Conservation (phyloP, 2,329 filamentous ascomycete species). For the Cryoendolithus antarcticus region DNA sequence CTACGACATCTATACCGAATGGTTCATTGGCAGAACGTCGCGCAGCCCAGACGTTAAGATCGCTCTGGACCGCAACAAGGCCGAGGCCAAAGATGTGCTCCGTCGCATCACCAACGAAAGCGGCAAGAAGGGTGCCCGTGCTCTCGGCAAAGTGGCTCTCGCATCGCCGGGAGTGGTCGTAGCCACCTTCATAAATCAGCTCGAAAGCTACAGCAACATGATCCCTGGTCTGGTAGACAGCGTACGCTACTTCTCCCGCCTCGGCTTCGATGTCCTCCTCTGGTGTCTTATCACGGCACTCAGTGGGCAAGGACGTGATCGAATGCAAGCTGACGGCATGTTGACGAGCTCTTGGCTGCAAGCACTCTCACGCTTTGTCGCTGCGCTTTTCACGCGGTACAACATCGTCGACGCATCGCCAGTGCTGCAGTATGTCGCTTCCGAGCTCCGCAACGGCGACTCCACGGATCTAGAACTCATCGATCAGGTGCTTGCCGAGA, state of each 20-base stretch:
- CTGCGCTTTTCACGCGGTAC: constrained; percentile 79
- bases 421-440: constrained; percentile 77
- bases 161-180: constrained; percentile 87
- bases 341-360: constrained; percentile 87
- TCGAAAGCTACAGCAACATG: constrained; percentile 88
- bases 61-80: constrained; percentile 63
- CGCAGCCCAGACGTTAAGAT: constrained; percentile 63
- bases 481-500: constrained; percentile 77
- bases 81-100: constrained; percentile 73
- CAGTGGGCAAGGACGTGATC: constrained; percentile 43
- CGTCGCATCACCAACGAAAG: constrained; percentile 86
- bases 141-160: constrained; percentile 82
- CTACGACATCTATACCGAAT: constrained; percentile 86
- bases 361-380: constrained; percentile 80
- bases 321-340: constrained; percentile 52
- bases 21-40: constrained; percentile 71
- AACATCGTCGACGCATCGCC: constrained; percentile 71
- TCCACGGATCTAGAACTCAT: constrained; percentile 85
- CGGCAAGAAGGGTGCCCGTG: constrained; percentile 70
- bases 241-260: constrained; percentile 79
- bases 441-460: constrained; percentile 70
- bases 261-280: constrained; percentile 85
- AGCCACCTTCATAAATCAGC: constrained; percentile 74
- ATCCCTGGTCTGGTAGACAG: constrained; percentile 93
- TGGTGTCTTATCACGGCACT: constrained; percentile 78